These are phyloP conservation scores for Rhododendron kiyosumense DNA, from an alignment of 148 eudicot species.

Conservation along the genomic window DNA sequence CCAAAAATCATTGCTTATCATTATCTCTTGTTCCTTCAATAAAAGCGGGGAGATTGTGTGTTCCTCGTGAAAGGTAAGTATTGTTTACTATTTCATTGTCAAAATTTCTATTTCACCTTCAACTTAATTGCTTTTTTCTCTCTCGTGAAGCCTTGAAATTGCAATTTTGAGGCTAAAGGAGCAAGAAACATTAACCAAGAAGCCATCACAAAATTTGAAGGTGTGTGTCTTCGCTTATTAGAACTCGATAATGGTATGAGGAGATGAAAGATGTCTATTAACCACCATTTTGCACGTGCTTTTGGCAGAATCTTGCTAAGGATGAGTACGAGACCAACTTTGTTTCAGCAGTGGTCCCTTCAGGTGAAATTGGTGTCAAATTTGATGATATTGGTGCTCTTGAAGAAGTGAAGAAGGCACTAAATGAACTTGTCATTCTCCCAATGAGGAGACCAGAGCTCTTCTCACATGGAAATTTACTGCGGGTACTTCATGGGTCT, in stretches of 20 bases:
- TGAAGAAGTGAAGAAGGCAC: conserved; percentile 92
- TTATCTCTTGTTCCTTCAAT: conserved; percentile 63
- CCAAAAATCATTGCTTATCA: conserved; percentile 80
- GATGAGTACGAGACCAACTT: conserved; percentile 97
- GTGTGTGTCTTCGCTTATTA: conserved; percentile 19
- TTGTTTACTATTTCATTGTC: background rate
- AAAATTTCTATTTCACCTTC: conserved; percentile 5
- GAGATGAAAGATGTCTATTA: background rate
- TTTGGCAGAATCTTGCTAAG: conserved; percentile 84
- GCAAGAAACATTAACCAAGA: conserved; percentile 66
- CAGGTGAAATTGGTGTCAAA: conserved; percentile 89
- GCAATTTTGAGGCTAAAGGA: conserved; percentile 80
- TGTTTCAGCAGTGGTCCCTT: conserved; percentile 91
- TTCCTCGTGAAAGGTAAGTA: conserved; percentile 76
- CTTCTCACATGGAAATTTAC: conserved; percentile 82
- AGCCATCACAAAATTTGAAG: conserved; percentile 82
- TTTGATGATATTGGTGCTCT: conserved; percentile 98
- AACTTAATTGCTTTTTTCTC: conserved; percentile 10
- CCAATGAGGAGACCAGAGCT: conserved; percentile 99
- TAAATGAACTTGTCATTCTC: conserved; percentile 93
- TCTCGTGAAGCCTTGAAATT: conserved; percentile 64
- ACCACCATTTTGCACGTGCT: conserved; percentile 3
- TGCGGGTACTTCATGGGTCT: conserved; percentile 56
- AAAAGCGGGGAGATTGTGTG: conserved; percentile 56
- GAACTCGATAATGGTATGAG: background rate